Conservation (phyloP, 1,284 basidiomycete species). For the Golubevia sp. region DNA sequence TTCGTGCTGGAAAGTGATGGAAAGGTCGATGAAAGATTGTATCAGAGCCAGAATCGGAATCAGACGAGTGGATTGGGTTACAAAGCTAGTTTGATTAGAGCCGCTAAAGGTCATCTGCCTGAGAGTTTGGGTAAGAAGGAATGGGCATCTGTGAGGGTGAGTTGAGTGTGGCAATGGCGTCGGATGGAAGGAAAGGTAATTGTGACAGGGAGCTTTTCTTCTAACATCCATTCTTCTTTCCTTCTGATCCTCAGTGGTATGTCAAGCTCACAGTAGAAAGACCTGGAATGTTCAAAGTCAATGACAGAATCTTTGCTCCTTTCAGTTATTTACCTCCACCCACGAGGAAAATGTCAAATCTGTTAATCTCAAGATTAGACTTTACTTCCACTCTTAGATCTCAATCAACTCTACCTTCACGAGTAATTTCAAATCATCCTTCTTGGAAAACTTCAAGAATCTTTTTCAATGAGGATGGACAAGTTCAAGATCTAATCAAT, state of each 20-base stretch:
- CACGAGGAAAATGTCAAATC: slow-evolving; percentile 8
- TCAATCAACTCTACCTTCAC: slow-evolving; percentile 3
- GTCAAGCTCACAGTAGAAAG: slow-evolving; percentile 46
- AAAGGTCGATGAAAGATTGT: background rate
- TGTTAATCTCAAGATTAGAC: slow-evolving; percentile 20
- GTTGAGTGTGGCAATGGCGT: too few species aligned
- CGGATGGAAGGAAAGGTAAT: too few species aligned
- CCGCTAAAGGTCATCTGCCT: too few species aligned
- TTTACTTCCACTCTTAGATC: slow-evolving; percentile 21
- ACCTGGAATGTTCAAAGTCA: slow-evolving; percentile 36
- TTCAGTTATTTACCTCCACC: slow-evolving; percentile 52
- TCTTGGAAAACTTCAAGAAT: slow-evolving; percentile 8
- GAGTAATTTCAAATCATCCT: slow-evolving; percentile 4
- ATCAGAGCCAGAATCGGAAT: too few species aligned
- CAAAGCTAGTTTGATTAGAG: too few species aligned
- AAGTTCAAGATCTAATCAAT: background rate
- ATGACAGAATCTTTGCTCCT: slow-evolving; percentile 42
- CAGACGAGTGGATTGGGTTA: background rate
- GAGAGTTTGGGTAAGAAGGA: too few species aligned
- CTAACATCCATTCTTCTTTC: too few species aligned
- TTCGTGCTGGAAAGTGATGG: background rate
- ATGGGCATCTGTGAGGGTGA: too few species aligned
- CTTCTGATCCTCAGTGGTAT: slow-evolving; percentile 23
- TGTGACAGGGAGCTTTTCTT: too few species aligned
- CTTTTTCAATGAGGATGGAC: slow-evolving; percentile 9